A percentile compares a stretch with the other conserved stretches of the same genome.
phyloP scores from a whole-genome alignment of 2,329 filamentous ascomycete genomes.

The Iodosphaeria phyllophila region DNA sequence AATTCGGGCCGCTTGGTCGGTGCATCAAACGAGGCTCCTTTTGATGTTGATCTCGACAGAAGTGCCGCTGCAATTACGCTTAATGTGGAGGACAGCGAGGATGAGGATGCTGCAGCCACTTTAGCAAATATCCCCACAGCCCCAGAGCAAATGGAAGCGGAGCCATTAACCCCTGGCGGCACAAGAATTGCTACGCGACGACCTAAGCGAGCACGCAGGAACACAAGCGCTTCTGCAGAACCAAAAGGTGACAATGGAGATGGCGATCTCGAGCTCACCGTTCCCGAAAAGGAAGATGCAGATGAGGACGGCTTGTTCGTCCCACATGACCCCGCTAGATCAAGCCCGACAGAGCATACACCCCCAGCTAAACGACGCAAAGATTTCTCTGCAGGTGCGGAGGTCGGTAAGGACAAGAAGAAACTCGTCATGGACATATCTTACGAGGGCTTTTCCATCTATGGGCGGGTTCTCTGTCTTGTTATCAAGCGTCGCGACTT shows the following conservation, averaged over 20 bases:
- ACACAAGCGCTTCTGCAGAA: slow-evolving; percentile 8
- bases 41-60: slow-evolving; percentile 26
- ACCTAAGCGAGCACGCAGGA: slow-evolving; percentile 14
- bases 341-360: slow-evolving; percentile 14
- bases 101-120: slow-evolving; percentile 31
- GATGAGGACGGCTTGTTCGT: too few relatives aligned
- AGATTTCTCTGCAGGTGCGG: slow-evolving; percentile 15
- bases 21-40: slow-evolving; percentile 30
- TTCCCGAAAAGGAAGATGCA: slow-evolving; percentile 16
- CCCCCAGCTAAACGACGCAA: slow-evolving; percentile 27
- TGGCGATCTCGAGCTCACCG: slow-evolving; percentile 14
- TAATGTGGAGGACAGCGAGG: slow-evolving; percentile 41
- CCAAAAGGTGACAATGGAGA: slow-evolving; percentile 7
- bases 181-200: slow-evolving; percentile 9
- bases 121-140: slow-evolving; percentile 35
- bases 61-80: slow-evolving; percentile 16
- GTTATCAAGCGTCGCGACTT: slow-evolving; percentile 62
- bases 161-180: too few relatives aligned
- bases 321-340: slow-evolving; percentile 10
- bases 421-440: slow-evolving; percentile 71
- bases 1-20: slow-evolving; percentile 45
- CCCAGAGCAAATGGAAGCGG: slow-evolving; percentile 11
- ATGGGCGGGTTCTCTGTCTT: slow-evolving; percentile 79
- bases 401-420: slow-evolving; percentile 57
- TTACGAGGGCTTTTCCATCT: slow-evolving; percentile 93